phyloP scores from a whole-genome alignment of 108 stramenopile species.

The Nannochloropsis salina region DNA sequence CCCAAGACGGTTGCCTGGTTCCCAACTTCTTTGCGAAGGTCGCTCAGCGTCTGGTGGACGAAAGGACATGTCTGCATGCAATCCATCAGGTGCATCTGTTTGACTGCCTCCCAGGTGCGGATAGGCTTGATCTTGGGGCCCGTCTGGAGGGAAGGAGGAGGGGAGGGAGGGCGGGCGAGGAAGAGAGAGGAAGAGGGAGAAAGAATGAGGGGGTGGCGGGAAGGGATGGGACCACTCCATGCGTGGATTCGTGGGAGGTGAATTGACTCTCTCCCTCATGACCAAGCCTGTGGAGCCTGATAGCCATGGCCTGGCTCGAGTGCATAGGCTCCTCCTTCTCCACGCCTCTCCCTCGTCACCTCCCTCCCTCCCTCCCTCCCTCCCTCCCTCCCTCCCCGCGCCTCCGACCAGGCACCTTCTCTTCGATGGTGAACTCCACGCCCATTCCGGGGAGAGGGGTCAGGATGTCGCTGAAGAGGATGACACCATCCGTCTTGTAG shows the following conservation, averaged over 20 bases:
- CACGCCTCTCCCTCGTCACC: no score
- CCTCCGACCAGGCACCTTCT: conserved; percentile 59
- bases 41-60: conserved; percentile 71
- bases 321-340: no score
- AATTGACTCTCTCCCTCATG: no score
- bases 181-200: neutral
- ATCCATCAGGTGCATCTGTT: conserved; percentile 44
- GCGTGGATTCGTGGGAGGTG: no score
- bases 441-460: conserved; percentile 58
- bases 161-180: neutral
- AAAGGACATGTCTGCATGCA: conserved; percentile 82
- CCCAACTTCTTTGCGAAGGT: conserved; percentile 68
- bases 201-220: no score
- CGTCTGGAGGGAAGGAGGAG: conserved; percentile 24
- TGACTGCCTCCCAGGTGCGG: conserved; percentile 46
- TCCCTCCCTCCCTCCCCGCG: no score
- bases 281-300: no score
- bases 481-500: conserved; percentile 93
- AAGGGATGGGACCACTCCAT: no score
- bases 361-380: no score
- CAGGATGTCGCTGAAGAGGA: conserved; percentile 72
- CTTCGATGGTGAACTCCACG: conserved; percentile 90
- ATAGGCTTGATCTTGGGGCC: conserved; percentile 75
- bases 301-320: no score
- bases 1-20: conserved; percentile 88